These are phyloP conservation scores for Bacidia rubella DNA, from an alignment of 495 filamentous ascomycete species.

Conservation along the genomic window DNA sequence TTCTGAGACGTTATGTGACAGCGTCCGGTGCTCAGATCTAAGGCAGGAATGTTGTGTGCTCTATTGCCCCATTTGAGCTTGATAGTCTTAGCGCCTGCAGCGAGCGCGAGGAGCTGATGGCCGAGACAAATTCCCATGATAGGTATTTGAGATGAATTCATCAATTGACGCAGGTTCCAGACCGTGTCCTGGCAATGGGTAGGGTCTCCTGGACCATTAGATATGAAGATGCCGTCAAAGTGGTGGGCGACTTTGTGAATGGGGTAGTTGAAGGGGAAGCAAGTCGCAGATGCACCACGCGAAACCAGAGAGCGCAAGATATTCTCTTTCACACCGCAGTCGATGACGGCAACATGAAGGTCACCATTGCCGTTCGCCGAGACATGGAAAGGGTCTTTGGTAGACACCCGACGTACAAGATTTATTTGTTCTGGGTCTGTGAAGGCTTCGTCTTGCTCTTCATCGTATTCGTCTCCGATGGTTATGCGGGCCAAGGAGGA, in stretches of 20 bases:
- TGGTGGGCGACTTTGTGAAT: constrained; percentile 70
- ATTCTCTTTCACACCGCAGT: constrained; percentile 99
- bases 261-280: constrained; percentile 88
- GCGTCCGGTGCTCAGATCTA: constrained; percentile 86
- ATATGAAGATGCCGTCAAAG: constrained; percentile 94
- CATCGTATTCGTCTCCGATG: constrained; percentile 95
- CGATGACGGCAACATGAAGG: constrained; percentile 84
- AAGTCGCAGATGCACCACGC: constrained; percentile 77
- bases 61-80: constrained; percentile 71
- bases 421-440: constrained; percentile 93
- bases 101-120: constrained; percentile 84
- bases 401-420: constrained; percentile 86
- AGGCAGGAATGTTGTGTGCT: constrained; percentile 83
- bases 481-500: constrained; percentile 91
- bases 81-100: constrained; percentile 70
- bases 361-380: constrained; percentile 55
- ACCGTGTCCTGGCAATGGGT: constrained; percentile 90
- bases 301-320: constrained; percentile 85
- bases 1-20: constrained; percentile 99
- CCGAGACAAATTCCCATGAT: constrained; percentile 94
- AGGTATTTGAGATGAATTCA: constrained; percentile 79
- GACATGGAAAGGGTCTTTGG: constrained; percentile 94
- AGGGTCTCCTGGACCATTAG: constrained; percentile 94
- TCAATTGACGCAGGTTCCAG: constrained; percentile 73
- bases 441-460: constrained; percentile 94